Conservation (phyloP, 2,329 filamentous ascomycete species). For the Grosmannia serpens region DNA sequence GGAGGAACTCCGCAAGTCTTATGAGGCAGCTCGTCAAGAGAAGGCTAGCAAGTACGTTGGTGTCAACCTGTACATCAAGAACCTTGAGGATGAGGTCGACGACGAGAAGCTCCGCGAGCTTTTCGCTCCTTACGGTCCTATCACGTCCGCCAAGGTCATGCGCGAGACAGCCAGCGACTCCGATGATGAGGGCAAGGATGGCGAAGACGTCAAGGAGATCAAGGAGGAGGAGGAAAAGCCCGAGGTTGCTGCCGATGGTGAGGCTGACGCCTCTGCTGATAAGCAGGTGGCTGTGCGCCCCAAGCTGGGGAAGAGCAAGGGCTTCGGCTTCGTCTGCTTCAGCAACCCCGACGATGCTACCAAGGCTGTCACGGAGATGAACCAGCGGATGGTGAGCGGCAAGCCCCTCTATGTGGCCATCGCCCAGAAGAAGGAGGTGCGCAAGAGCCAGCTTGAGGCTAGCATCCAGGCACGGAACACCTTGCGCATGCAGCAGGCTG, state of each 20-base stretch:
- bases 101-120: slow-evolving; percentile 95
- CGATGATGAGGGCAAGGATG: slow-evolving; percentile 45
- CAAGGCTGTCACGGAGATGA: slow-evolving; percentile 99
- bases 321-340: slow-evolving; percentile 99
- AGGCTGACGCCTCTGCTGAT: slow-evolving; percentile 39
- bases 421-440: slow-evolving; percentile 98
- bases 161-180: slow-evolving; percentile 58
- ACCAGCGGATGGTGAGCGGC: slow-evolving; percentile 95
- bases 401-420: slow-evolving; percentile 98
- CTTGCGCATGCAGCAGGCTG: slow-evolving; percentile 94
- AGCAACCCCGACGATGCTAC: slow-evolving; percentile 98
- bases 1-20: slow-evolving; percentile 97
- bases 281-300: slow-evolving; percentile 50
- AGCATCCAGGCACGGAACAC: slow-evolving; percentile 99
- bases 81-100: slow-evolving; percentile 91
- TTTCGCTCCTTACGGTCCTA: slow-evolving; percentile 83
- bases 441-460: slow-evolving; percentile 97
- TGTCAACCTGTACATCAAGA: slow-evolving; percentile 99
- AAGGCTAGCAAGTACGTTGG: slow-evolving; percentile 99
- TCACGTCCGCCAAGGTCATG: slow-evolving; percentile 99
- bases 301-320: slow-evolving; percentile 95
- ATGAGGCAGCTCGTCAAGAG: slow-evolving; percentile 93
- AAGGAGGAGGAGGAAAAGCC: slow-evolving; percentile 43
- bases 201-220: slow-evolving; percentile 43
- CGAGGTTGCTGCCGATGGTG: slow-evolving; percentile 34